Conservation (phyloP, 1,284 basidiomycete species). For the Cutaneotrichosporon sp. region DNA sequence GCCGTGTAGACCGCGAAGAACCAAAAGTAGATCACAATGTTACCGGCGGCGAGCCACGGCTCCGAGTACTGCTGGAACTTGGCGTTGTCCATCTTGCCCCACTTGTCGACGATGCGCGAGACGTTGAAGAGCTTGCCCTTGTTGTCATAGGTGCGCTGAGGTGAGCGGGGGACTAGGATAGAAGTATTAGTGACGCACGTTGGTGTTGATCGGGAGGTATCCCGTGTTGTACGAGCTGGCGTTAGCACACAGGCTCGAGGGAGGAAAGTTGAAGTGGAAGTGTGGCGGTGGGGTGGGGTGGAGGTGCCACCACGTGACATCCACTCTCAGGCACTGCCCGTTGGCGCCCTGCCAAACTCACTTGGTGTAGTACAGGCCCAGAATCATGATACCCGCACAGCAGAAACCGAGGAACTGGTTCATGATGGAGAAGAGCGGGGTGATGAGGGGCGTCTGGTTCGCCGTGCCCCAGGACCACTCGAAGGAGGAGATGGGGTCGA, state of each 20-base stretch:
- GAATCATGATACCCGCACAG: constrained; percentile 17
- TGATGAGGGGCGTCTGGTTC: background rate
- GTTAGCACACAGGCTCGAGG: background rate
- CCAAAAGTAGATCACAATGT: constrained; percentile 12
- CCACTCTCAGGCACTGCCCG: too few species aligned
- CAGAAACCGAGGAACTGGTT: constrained; percentile 16
- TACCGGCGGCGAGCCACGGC: constrained; percentile 10
- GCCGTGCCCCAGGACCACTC: constrained; percentile 46
- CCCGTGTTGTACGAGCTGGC: constrained; percentile 14
- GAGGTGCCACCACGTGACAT: constrained; percentile 6
- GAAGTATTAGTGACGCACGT: constrained; percentile 19
- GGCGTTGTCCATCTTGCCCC: constrained; percentile 20
- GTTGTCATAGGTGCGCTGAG: constrained; percentile 28
- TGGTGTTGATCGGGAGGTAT: constrained; percentile 27
- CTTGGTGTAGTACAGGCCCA: constrained; percentile 24
- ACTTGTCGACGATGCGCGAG: constrained; percentile 23
- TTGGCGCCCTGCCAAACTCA: background rate
- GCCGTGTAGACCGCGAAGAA: constrained; percentile 33
- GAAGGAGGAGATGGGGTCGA: constrained; percentile 41
- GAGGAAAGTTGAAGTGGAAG: background rate
- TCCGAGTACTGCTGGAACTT: constrained; percentile 35
- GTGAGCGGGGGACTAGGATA: background rate
- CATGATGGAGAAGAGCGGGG: constrained; percentile 16
- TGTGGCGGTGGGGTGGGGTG: constrained; percentile 18
- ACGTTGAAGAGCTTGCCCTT: constrained; percentile 57